phyloP scores from a whole-genome alignment of 805 yeast species.

The Yarrowia alimentaria region DNA sequence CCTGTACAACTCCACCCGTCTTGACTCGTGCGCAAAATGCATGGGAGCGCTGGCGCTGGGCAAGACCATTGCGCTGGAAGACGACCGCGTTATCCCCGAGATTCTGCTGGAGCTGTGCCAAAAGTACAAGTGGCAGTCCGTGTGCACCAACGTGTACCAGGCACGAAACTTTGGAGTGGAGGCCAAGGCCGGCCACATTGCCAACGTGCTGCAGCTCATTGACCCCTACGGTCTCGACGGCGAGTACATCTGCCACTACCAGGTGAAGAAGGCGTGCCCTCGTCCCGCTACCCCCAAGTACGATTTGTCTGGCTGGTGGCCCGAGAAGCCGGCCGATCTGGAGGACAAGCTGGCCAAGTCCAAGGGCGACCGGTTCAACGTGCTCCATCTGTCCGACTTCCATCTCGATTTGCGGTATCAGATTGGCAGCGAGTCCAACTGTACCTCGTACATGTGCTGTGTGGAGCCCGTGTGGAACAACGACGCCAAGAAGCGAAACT shows the following conservation, averaged over 20 bases:
- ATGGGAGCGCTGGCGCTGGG: conserved; percentile 19
- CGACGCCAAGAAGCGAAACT: conserved; percentile 14
- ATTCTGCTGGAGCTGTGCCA: conserved; percentile 13
- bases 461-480: conserved; percentile 36
- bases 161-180: conserved; percentile 15
- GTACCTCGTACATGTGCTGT: conserved; percentile 60
- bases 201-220: conserved; percentile 51
- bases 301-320: conserved; percentile 48
- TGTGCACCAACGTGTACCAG: conserved; percentile 20
- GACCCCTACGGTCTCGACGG: conserved; percentile 56
- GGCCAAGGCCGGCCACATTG: conserved; percentile 40
- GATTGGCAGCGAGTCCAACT: conserved; percentile 47
- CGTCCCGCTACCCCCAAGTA: conserved; percentile 54
- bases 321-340: conserved; percentile 42
- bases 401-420: conserved; percentile 55
- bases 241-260: conserved; percentile 58
- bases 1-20: conserved; percentile 25
- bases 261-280: conserved; percentile 50
- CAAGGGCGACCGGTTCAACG: conserved; percentile 50
- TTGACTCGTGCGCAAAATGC: conserved; percentile 18
- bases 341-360: conserved; percentile 26
- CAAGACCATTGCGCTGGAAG: conserved; percentile 12
- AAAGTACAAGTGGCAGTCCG: conserved; percentile 22
- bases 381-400: conserved; percentile 64
- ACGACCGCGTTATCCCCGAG: conserved; percentile 19